These are phyloP conservation scores for Zygnema circumcarinatum DNA, from an alignment of 139 green algal species.

Conservation along the genomic window DNA sequence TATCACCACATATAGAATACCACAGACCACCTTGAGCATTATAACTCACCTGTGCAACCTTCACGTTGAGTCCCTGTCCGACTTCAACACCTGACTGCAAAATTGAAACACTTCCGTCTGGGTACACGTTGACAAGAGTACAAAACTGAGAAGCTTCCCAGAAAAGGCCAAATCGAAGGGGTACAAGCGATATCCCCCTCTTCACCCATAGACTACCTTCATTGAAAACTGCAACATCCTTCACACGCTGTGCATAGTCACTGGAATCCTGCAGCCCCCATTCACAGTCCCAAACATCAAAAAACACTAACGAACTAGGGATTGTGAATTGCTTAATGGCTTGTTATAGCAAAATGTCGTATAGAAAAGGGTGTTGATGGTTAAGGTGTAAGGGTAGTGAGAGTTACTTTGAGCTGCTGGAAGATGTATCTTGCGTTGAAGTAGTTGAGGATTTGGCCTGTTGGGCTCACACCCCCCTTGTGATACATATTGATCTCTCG, in stretches of 20 bases:
- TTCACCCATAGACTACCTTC: constrained; percentile 44
- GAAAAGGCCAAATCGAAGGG: constrained; percentile 31
- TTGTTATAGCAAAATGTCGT: no score
- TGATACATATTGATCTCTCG: constrained; percentile 48
- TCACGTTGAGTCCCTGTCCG: constrained; percentile 70
- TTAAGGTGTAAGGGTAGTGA: no score
- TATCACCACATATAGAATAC: no score
- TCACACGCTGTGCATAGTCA: constrained; percentile 31
- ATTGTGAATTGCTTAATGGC: no score
- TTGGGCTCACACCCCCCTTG: constrained; percentile 21
- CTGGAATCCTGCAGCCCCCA: constrained; percentile 23
- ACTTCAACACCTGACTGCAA: constrained; percentile 60
- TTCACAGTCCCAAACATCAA: background rate
- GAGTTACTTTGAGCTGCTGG: constrained; percentile 7
- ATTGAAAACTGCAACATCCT: constrained; percentile 51
- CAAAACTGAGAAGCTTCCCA: constrained; percentile 32
- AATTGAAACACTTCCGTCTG: constrained; percentile 44
- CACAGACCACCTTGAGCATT: no score
- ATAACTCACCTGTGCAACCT: constrained; percentile 72
- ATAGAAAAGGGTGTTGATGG: no score
- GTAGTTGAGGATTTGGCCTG: constrained; percentile 17
- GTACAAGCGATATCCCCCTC: constrained; percentile 46
- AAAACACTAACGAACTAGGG: no score
- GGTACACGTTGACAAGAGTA: constrained; percentile 56
- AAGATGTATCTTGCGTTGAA: constrained; percentile 26